phyloP scores from a whole-genome alignment of 2,329 filamentous ascomycete species.

The Cercospora berteroae region DNA sequence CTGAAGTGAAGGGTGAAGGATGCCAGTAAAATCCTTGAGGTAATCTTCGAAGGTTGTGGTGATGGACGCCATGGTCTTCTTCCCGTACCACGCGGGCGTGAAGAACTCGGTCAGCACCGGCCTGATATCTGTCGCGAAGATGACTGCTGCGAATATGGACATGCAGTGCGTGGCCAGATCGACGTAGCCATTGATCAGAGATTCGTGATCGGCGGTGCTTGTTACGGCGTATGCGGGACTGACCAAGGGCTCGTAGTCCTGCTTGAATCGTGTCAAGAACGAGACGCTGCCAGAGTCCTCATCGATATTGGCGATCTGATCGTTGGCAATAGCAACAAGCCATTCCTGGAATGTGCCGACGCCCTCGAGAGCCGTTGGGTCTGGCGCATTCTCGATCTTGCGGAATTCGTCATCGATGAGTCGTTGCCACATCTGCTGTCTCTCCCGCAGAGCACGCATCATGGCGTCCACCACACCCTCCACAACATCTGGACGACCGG shows the following conservation, averaged over 20 bases:
- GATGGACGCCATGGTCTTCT: conserved; percentile 87
- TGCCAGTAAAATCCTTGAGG: conserved; percentile 73
- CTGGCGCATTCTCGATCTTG: conserved; percentile 62
- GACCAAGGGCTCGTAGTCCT: conserved; percentile 77
- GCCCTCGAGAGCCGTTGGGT: conserved; percentile 65
- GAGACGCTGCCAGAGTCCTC: conserved; percentile 71
- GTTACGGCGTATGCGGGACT: conserved; percentile 73
- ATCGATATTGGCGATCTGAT: conserved; percentile 97
- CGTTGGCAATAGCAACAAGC: conserved; percentile 94
- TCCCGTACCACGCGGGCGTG: conserved; percentile 82
- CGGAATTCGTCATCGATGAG: conserved; percentile 82
- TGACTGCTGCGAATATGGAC: conserved; percentile 76
- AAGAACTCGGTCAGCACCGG: conserved; percentile 81
- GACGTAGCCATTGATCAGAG: conserved; percentile 85
- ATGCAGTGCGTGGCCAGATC: conserved; percentile 94
- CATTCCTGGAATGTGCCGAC: conserved; percentile 78
- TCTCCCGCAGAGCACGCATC: conserved; percentile 78
- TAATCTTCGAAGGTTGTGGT: conserved; percentile 95
- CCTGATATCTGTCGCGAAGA: conserved; percentile 85
- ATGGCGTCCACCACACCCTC: conserved; percentile 96
- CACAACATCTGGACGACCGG: conserved; percentile 81
- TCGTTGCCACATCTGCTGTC: conserved; percentile 82
- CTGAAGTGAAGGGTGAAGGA: conserved; percentile 80
- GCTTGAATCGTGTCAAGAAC: conserved; percentile 82
- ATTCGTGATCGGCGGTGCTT: conserved; percentile 68